These are phyloP conservation scores for Paraphoma sp. DNA, from an alignment of 2,329 filamentous ascomycete species.

Conservation along the genomic window DNA sequence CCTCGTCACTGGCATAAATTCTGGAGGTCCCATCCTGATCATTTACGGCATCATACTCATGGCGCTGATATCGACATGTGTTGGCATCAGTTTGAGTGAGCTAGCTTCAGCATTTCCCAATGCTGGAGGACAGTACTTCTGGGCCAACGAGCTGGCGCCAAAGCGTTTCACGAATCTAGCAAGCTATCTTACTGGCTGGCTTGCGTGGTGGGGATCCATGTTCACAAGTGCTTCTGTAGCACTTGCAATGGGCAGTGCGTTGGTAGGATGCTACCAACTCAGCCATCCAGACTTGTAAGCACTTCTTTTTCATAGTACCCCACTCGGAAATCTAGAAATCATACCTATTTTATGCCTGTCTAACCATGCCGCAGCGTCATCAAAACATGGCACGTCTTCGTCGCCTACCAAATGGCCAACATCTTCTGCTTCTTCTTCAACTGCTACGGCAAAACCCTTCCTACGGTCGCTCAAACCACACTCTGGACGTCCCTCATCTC, in stretches of 20 bases:
- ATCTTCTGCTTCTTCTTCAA: slow-evolving; percentile 59
- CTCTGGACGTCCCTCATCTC: slow-evolving; percentile 57
- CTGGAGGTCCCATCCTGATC: slow-evolving; percentile 57
- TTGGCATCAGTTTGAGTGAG: slow-evolving; percentile 56
- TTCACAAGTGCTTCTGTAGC: slow-evolving; percentile 62
- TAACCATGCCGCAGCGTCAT: slow-evolving; percentile 32
- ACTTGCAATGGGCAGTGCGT: slow-evolving; percentile 55
- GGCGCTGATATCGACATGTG: slow-evolving; percentile 53
- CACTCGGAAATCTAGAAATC: not conserved
- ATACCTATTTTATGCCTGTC: not conserved
- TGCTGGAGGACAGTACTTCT: slow-evolving; percentile 61
- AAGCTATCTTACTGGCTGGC: slow-evolving; percentile 58
- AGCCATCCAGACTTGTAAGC: slow-evolving; percentile 61
- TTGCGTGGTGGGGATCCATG: slow-evolving; percentile 62
- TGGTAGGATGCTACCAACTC: slow-evolving; percentile 61
- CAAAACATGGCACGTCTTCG: slow-evolving; percentile 47
- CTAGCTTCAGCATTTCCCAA: slow-evolving; percentile 58
- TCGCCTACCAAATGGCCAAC: slow-evolving; percentile 57
- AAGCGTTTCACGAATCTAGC: slow-evolving; percentile 54
- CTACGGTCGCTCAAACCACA: slow-evolving; percentile 50
- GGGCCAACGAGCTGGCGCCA: slow-evolving; percentile 57
- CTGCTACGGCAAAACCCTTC: slow-evolving; percentile 48
- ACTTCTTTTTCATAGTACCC: not conserved
- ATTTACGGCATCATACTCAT: slow-evolving; percentile 59
- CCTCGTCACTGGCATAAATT: slow-evolving; percentile 58